Evolutionary conservation across 495 filamentous ascomycete genomes (phyloP).

Genomic region (Xylona heveae): DNA sequence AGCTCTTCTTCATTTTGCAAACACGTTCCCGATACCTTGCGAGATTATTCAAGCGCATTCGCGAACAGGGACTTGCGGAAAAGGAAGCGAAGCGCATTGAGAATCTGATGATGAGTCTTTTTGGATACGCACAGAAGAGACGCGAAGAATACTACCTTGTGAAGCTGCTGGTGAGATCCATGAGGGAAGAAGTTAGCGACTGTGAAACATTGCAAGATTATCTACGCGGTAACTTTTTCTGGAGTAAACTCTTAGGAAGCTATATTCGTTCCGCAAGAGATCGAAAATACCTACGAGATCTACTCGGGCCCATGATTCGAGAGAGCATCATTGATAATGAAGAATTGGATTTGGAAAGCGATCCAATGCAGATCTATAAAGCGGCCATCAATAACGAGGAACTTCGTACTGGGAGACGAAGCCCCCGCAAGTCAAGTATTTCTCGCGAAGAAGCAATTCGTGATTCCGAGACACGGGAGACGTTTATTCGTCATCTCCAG

Average conservation of each 20-base stretch:
- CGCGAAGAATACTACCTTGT: conserved; percentile 94
- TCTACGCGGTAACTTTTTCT: conserved; percentile 78
- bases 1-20: conserved; percentile 93
- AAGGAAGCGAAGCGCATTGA: conserved; percentile 84
- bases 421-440: conserved; percentile 56
- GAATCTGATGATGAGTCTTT: conserved; percentile 87
- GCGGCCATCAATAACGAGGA: conserved; percentile 93
- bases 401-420: conserved; percentile 69
- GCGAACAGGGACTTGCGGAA: conserved; percentile 70
- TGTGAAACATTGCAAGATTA: conserved; percentile 62
- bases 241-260: conserved; percentile 62
- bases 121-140: conserved; percentile 91
- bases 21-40: conserved; percentile 92
- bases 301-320: conserved; percentile 62
- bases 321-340: conserved; percentile 83
- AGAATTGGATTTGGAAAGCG: conserved; percentile 80
- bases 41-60: conserved; percentile 60
- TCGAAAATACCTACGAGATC: conserved; percentile 72
- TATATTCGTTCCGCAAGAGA: conserved; percentile 86
- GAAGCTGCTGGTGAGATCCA: conserved; percentile 64
- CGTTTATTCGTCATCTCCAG: conserved; percentile 82
- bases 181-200: conserved; percentile 68
- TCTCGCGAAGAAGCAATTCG: conserved; percentile 81
- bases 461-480: conserved; percentile 73
- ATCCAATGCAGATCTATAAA: conserved; percentile 93